A percentile compares a stretch with the other conserved stretches of the same genome.
These are phyloP conservation scores for Kwoniella mangroviensis DNA, from an alignment of 768 basidiomycete genomes.

Conservation along the genomic window DNA sequence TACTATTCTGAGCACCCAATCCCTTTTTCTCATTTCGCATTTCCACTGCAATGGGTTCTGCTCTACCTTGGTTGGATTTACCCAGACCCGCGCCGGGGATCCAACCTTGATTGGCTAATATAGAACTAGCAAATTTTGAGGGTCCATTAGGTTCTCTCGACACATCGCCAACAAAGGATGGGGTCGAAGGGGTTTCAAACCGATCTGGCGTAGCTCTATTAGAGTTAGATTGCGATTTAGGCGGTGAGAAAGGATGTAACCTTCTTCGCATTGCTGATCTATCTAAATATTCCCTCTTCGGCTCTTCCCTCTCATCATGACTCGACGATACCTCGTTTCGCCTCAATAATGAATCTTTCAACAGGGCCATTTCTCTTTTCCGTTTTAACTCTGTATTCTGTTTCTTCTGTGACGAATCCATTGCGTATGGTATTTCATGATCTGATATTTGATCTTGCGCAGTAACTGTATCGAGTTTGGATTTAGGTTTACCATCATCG, in stretches of 20 bases:
- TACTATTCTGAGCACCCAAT: constrained; percentile 36
- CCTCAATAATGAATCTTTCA: constrained; percentile 35
- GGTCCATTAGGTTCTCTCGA: not conserved
- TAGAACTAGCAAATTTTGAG: constrained; percentile 26
- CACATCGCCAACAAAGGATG: not conserved
- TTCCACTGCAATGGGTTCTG: constrained; percentile 38
- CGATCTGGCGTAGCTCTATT: not conserved
- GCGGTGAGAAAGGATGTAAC: constrained; percentile 35
- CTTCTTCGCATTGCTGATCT: constrained; percentile 45
- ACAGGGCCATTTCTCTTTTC: constrained; percentile 41
- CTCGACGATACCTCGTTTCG: not conserved
- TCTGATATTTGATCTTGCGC: not conserved
- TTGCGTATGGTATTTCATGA: constrained; percentile 16
- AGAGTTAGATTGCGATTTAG: not conserved
- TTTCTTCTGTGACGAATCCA: constrained; percentile 37
- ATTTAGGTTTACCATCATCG: constrained; percentile 32
- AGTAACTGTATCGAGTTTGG: not conserved
- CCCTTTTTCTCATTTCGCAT: constrained; percentile 38
- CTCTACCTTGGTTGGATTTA: constrained; percentile 30
- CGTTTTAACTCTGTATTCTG: constrained; percentile 41
- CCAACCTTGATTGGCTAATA: constrained; percentile 48
- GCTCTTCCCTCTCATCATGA: not conserved
- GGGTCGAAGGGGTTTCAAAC: not conserved
- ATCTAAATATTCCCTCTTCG: constrained; percentile 40
- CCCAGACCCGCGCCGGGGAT: constrained; percentile 44